phyloP scores from a whole-genome alignment of 352 stramenopile species.

The Phytophthora quininea region DNA sequence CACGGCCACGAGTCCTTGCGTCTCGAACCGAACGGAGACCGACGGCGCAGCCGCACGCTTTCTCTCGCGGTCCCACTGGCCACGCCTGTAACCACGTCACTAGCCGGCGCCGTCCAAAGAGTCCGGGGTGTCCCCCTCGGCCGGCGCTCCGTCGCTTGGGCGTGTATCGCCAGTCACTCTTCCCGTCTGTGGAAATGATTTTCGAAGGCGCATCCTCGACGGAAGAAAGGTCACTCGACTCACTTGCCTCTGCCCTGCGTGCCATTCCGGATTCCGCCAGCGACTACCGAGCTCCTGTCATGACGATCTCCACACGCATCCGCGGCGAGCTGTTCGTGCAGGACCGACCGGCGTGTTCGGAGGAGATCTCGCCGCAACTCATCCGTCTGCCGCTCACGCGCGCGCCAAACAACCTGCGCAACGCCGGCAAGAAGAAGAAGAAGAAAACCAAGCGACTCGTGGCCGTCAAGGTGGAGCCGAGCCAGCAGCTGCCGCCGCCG shows the following conservation, averaged over 20 bases:
- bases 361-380: slow-evolving; percentile 19
- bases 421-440: slow-evolving; percentile 22
- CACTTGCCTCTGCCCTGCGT: no score
- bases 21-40: no score
- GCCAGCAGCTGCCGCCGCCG: neutral
- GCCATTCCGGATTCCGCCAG: slow-evolving; percentile 26
- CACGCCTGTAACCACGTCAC: slow-evolving; percentile 33
- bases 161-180: slow-evolving; percentile 22
- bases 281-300: neutral
- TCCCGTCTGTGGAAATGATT: slow-evolving; percentile 11
- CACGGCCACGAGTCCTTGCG: no score
- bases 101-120: neutral
- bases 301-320: slow-evolving; percentile 39
- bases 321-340: slow-evolving; percentile 33
- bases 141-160: slow-evolving; percentile 6
- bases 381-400: slow-evolving; percentile 36
- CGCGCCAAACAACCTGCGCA: slow-evolving; percentile 15
- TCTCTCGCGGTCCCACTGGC: neutral
- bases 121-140: neutral
- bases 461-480: neutral
- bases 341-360: neutral
- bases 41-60: neutral
- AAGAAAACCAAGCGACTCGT: slow-evolving; percentile 2
- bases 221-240: neutral
- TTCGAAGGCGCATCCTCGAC: slow-evolving; percentile 25